A percentile compares a stretch with the other conserved stretches of the same genome.
Evolutionary conservation across 2,329 filamentous ascomycete species (phyloP).

Genomic region (Colletotrichum ledebouriae): DNA sequence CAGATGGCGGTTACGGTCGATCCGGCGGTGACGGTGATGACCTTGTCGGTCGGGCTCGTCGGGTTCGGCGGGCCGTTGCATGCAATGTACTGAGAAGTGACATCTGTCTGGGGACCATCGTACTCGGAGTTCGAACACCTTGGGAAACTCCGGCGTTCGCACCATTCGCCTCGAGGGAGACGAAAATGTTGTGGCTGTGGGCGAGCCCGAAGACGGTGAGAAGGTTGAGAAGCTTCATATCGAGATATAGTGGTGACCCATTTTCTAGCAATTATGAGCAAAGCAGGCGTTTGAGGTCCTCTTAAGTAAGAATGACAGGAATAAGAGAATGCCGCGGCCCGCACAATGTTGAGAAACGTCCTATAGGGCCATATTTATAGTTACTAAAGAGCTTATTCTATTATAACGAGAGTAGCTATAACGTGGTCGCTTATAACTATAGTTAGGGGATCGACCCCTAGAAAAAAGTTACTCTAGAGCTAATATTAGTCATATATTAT

Average conservation of each 20-base stretch:
- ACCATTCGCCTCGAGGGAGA: constrained; percentile 60
- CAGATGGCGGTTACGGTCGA: constrained; percentile 52
- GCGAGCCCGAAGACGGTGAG: constrained; percentile 47
- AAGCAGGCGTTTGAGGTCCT: neutral
- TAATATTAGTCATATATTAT: no score
- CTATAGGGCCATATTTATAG: no score
- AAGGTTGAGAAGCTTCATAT: constrained; percentile 45
- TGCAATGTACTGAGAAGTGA: constrained; percentile 62
- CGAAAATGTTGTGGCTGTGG: constrained; percentile 60
- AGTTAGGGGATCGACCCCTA: no score
- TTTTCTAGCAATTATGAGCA: neutral
- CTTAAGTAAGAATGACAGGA: no score
- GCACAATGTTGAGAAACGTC: no score
- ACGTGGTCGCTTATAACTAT: no score
- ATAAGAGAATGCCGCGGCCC: no score
- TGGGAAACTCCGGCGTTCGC: constrained; percentile 55
- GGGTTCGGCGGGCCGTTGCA: constrained; percentile 67
- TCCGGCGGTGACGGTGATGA: constrained; percentile 50
- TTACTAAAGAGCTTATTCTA: no score
- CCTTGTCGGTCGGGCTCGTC: constrained; percentile 58
- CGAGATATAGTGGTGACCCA: neutral
- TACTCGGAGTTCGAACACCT: no score
- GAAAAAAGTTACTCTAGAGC: no score
- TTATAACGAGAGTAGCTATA: no score
- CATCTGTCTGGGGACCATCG: constrained; percentile 52